Percentiles rank a stretch among this genome's conserved stretches.
These are phyloP conservation scores for Saccharomycopsis fibuligera DNA, from an alignment of 805 yeast species.

Conservation along the genomic window DNA sequence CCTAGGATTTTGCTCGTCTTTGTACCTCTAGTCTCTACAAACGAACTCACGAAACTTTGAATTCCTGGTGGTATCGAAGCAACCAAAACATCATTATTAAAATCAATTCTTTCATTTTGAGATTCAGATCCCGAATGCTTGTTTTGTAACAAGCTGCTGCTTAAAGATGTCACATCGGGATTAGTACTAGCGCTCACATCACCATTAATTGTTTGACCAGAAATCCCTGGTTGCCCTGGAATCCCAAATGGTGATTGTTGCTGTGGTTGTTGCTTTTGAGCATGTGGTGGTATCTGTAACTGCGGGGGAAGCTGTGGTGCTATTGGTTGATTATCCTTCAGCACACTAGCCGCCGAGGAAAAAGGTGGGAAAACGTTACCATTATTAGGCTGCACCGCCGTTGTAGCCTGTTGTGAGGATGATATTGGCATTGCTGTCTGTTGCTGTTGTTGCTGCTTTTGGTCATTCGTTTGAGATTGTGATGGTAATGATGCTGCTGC, in stretches of 20 bases:
- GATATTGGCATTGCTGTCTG: not conserved
- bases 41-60: slow-evolving; percentile 28
- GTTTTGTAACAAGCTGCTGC: no score
- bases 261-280: not conserved
- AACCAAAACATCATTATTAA: slow-evolving; percentile 8
- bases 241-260: not conserved
- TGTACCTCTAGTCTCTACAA: slow-evolving; percentile 20
- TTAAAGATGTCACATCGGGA: not conserved
- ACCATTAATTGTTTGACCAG: not conserved
- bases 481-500: not conserved
- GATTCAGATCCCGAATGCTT: no score
- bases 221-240: not conserved
- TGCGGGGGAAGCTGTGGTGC: no score
- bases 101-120: not conserved
- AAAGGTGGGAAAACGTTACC: no score
- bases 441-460: not conserved
- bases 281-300: not conserved
- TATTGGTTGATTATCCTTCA: no score
- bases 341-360: no score
- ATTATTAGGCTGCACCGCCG: not conserved
- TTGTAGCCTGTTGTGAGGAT: not conserved
- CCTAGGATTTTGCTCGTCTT: no score
- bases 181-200: not conserved
- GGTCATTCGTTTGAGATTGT: not conserved
- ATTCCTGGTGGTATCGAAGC: slow-evolving; percentile 27